Evolutionary conservation across 257 asterid genomes (phyloP), one percentile per base, ranked within the genome.

Genomic region (Ilex asprella): DNA sequence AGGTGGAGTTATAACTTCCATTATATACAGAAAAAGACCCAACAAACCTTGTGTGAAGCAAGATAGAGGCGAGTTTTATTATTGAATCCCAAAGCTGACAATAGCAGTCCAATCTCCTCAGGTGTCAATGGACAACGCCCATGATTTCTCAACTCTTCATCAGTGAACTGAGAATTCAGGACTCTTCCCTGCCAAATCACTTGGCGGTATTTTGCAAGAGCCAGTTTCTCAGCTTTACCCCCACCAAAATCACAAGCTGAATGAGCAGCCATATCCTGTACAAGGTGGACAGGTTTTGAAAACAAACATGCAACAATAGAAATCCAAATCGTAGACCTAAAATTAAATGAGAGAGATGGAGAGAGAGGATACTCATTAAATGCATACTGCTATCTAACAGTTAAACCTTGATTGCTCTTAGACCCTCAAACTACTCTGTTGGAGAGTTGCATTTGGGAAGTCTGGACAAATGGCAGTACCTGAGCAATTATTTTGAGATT

Each of bases 191-290:
- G 82, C 82, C 82, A 76, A 58, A 76, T 60, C 27, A 72, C 67
- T 61, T 73, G 78, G 30, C 82, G 72, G 55, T 76, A 76, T 69
- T 73, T 76, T 53, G 78, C 82, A 47, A 76, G 78, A 30, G 78
- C 82, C 65, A 76, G 68, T 53, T 69, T 72, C 65, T 76, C 82
- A 65, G 76, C 82, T 61, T 69, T 76, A 41, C 82, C 82, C 16
- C 82, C 82, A 39, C 78, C 78, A 68, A 76, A 76, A 50, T 76
- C 76, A 66, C 78, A 73, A 65, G 78, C 78, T 53, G 82, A 73
- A 61, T 76, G 82, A 53, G 82, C 72, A 52, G 78, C 76, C 78
- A 72, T 76, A 62, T 72, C 82, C 78, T 76, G 75, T 43, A 30
- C 53, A 61, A 46, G 31, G 35, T 21, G 27, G 27, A 21, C 27